A percentile compares a stretch with the other conserved stretches of the same genome.
These are phyloP conservation scores for Geotrichum aggregatum DNA, from an alignment of 1,139 yeast species.

Conservation along the genomic window DNA sequence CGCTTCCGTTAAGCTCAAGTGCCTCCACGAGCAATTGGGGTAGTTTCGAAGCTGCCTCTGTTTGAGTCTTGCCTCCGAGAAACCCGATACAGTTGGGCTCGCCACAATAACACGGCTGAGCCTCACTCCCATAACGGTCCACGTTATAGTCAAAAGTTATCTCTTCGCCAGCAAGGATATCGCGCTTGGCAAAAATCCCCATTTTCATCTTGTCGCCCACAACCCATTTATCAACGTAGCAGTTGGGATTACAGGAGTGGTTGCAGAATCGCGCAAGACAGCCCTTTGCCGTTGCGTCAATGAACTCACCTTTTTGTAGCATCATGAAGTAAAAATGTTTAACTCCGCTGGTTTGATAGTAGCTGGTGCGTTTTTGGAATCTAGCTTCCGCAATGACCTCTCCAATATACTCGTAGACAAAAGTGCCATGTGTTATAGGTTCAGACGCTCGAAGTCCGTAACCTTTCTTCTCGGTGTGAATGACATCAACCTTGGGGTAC, in stretches of 20 bases:
- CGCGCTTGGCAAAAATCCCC: constrained; percentile 89
- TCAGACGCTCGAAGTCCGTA: constrained; percentile 76
- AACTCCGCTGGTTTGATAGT: constrained; percentile 65
- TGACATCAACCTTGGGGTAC: constrained; percentile 70
- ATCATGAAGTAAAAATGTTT: constrained; percentile 95
- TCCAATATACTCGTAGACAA: constrained; percentile 88
- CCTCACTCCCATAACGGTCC: constrained; percentile 91
- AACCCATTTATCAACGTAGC: constrained; percentile 95
- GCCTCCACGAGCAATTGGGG: constrained; percentile 86
- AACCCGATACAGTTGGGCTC: constrained; percentile 87
- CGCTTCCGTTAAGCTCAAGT: constrained; percentile 65
- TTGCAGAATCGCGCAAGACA: constrained; percentile 86
- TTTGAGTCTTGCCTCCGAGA: constrained; percentile 95
- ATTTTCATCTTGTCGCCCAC: constrained; percentile 84
- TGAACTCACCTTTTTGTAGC: constrained; percentile 88
- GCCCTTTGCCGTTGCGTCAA: constrained; percentile 90
- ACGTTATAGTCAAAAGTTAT: constrained; percentile 94
- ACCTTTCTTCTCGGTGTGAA: constrained; percentile 80
- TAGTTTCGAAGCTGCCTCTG: constrained; percentile 76
- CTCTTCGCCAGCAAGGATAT: constrained; percentile 76
- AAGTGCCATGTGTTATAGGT: constrained; percentile 56
- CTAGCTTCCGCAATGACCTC: constrained; percentile 79
- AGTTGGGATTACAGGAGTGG: constrained; percentile 92
- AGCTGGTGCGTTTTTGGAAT: constrained; percentile 68
- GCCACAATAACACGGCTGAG: constrained; percentile 93